Evolutionary conservation across 169 alveolate genomes (phyloP).

Genomic region (Cryptosporidium ubiquitum): DNA sequence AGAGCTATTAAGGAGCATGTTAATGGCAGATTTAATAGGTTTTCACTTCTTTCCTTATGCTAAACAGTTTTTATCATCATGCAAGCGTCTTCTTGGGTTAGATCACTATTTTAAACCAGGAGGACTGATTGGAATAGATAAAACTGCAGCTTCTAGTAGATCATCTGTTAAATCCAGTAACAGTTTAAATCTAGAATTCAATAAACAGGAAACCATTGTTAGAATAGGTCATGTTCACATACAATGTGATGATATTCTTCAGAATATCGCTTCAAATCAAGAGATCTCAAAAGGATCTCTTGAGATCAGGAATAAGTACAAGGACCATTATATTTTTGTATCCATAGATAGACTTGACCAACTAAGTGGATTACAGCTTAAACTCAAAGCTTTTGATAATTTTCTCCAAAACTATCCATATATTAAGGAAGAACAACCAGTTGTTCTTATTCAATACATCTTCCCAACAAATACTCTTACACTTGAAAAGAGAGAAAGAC

Average conservation of each 20-base stretch:
- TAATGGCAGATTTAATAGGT: slow-evolving; percentile 93
- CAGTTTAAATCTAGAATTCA: background rate
- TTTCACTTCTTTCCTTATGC: slow-evolving; percentile 94
- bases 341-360: slow-evolving; percentile 79
- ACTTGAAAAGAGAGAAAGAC: slow-evolving; percentile 34
- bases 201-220: slow-evolving; percentile 45
- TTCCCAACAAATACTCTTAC: slow-evolving; percentile 79
- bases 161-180: background rate
- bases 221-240: slow-evolving; percentile 67
- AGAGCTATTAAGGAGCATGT: slow-evolving; percentile 90
- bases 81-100: slow-evolving; percentile 90
- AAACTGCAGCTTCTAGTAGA: slow-evolving; percentile 54
- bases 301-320: slow-evolving; percentile 5
- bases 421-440: slow-evolving; percentile 76
- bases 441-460: slow-evolving; percentile 80
- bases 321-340: slow-evolving; percentile 14
- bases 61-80: slow-evolving; percentile 85
- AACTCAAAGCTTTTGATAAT: slow-evolving; percentile 79
- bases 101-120: slow-evolving; percentile 86
- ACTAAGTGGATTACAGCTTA: slow-evolving; percentile 81
- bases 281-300: slow-evolving; percentile 31
- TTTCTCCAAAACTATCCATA: slow-evolving; percentile 79
- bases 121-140: slow-evolving; percentile 86
- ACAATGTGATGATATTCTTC: slow-evolving; percentile 65
- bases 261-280: background rate